Conservation (phyloP, 176 grass and related monocot genomes). For the Metroxylon sagu region DNA sequence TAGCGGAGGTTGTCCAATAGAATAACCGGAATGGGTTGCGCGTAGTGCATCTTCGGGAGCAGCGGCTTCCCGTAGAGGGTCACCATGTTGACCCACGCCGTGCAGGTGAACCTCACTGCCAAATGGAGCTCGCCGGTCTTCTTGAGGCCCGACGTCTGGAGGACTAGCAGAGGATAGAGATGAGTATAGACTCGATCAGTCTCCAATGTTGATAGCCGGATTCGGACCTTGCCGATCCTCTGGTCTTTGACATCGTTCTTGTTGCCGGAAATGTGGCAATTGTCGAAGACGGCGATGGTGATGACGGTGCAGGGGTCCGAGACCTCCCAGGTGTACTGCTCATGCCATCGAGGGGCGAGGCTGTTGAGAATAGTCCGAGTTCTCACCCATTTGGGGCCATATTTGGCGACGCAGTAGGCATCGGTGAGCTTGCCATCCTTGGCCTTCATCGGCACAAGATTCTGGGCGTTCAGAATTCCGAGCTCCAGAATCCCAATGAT, state of each 20-base stretch:
- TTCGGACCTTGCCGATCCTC: slow-evolving; percentile 61
- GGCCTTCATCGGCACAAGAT: slow-evolving; percentile 21
- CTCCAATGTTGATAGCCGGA: slow-evolving; percentile 52
- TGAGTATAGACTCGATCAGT: slow-evolving; percentile 49
- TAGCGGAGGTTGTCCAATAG: slow-evolving; percentile 41
- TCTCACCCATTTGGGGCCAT: slow-evolving; percentile 69
- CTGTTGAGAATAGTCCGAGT: slow-evolving; percentile 52
- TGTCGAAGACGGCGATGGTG: slow-evolving; percentile 63
- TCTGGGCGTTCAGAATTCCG: slow-evolving; percentile 53
- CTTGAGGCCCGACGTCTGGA: slow-evolving; percentile 34
- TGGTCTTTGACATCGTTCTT: slow-evolving; percentile 15
- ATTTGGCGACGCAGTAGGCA: slow-evolving; percentile 74
- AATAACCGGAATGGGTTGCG: slow-evolving; percentile 40
- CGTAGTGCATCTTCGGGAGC: slow-evolving; percentile 82
- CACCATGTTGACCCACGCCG: slow-evolving; percentile 65
- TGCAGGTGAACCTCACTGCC: slow-evolving; percentile 71
- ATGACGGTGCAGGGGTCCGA: slow-evolving; percentile 58
- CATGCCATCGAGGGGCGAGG: slow-evolving; percentile 40
- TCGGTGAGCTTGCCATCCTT: slow-evolving; percentile 15
- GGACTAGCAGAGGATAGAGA: slow-evolving; percentile 43
- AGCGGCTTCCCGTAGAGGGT: slow-evolving; percentile 36
- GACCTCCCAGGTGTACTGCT: slow-evolving; percentile 94
- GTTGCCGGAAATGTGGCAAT: slow-evolving; percentile 21
- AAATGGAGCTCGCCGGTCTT: slow-evolving; percentile 75
- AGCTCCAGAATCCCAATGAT: slow-evolving; percentile 66